Evolutionary conservation across 1,284 basidiomycete species (phyloP), one percentile per base, ranked within the genome.

Genomic region (Tilletia horrida): DNA sequence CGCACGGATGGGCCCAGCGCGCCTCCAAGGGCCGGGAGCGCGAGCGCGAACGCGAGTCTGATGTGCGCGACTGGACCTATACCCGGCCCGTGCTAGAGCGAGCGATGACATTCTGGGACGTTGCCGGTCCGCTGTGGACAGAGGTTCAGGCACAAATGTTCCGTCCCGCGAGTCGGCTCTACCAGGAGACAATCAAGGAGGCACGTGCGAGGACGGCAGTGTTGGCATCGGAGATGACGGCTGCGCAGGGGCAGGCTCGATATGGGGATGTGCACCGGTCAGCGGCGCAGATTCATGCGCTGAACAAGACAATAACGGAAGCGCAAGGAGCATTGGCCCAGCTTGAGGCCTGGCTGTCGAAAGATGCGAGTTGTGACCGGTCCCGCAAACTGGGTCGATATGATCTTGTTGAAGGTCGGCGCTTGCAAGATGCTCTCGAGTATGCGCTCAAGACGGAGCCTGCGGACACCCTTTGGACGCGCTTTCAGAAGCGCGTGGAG

Each of bases 161-260:
- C 55, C 3, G 27, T 16, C 18, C 31, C 9, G 55, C 27, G 27
- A 40, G 55, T 25, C 18, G 16, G 55, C 18, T 59, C 27, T 40
- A 35, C 55, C 29, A 6, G 23, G 27, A n/a, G 3, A 59, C 29
- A 16, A 16, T 59, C 29, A 13, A 35, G 8, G 55, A 59, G 2
- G 27, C 55, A 18, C 55, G 55, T 3, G 31, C 27, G 4, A 13
- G 68, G 40, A 50, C 68, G 21, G 44, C 64, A 18, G 64, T 64
- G 65, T 67, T 68, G 27, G 67, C 64, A 23, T 64, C 67, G 7
- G 67, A 71, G 23, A 47, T 68, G 62, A 62, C 65, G 18, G 69
- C 66, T 11, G 48, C 73, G n/a, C 67, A 69, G 1, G 29, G 65
- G 25, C 14, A 18, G 9, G 55, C 27, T 31, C 55, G 55, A 11